These are phyloP conservation scores for Thermomyces lanuginosus DNA, from an alignment of 2,329 filamentous ascomycete species.

Conservation along the genomic window DNA sequence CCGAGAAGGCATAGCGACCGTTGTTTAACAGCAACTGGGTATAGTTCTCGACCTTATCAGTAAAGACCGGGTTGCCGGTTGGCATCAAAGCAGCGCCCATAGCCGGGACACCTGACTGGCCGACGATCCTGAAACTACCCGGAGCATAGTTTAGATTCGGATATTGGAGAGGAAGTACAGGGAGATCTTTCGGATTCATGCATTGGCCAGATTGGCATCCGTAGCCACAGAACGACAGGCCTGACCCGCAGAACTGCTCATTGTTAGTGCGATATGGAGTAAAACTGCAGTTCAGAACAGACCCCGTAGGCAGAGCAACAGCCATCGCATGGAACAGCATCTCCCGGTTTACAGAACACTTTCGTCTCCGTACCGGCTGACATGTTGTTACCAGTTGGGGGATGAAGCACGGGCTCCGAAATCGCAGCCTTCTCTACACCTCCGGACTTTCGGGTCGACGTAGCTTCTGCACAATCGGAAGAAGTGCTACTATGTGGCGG, in stretches of 20 bases:
- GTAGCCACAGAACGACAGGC: constrained; percentile 37
- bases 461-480: no score
- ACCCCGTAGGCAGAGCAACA: constrained; percentile 45
- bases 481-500: no score
- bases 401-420: not conserved
- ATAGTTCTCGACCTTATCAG: constrained; percentile 49
- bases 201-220: constrained; percentile 43
- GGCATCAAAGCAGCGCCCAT: constrained; percentile 47
- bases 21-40: constrained; percentile 39
- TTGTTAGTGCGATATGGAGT: constrained; percentile 6
- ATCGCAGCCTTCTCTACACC: no score
- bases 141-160: no score
- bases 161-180: no score
- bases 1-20: constrained; percentile 42
- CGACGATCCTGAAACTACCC: constrained; percentile 36
- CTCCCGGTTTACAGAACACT: constrained; percentile 37
- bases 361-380: constrained; percentile 14
- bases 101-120: constrained; percentile 43
- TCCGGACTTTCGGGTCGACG: no score
- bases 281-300: constrained; percentile 15
- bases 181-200: constrained; percentile 7
- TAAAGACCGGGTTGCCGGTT: constrained; percentile 43
- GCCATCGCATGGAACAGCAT: constrained; percentile 36
- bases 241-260: constrained; percentile 19
- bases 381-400: not conserved